A percentile compares a stretch with the other conserved stretches of the same genome.
Evolutionary conservation across 2,329 filamentous ascomycete genomes (phyloP).

Genomic region (Aspergillus amoenus): DNA sequence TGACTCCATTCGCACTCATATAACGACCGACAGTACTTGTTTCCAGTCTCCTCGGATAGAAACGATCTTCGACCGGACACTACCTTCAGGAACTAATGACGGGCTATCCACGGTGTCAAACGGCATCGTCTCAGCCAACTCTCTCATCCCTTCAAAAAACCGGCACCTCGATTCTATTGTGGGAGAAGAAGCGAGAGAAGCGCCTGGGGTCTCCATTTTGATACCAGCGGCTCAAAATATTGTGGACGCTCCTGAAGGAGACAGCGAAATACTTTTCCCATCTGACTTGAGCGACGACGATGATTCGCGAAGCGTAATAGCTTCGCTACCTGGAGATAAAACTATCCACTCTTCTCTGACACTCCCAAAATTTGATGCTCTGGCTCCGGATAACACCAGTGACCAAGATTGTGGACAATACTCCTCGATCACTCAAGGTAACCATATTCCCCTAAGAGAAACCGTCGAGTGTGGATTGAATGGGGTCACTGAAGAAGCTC

Average conservation of each 20-base stretch:
- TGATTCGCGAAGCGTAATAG: slow-evolving; percentile 30
- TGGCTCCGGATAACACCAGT: slow-evolving; percentile 10
- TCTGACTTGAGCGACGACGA: slow-evolving; percentile 26
- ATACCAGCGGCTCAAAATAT: slow-evolving; percentile 12
- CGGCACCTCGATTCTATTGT: slow-evolving; percentile 17
- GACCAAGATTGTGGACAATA: slow-evolving; percentile 2
- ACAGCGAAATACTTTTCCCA: slow-evolving; percentile 22
- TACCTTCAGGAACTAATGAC: slow-evolving; percentile 36
- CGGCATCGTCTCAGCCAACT: slow-evolving; percentile 49
- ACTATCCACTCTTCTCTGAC: slow-evolving; percentile 10
- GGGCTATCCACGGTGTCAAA: slow-evolving; percentile 46
- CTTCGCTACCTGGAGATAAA: slow-evolving; percentile 26
- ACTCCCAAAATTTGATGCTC: slow-evolving; percentile 4
- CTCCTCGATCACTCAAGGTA: slow-evolving; percentile 1
- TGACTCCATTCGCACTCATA: slow-evolving; percentile 62
- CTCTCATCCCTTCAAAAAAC: slow-evolving; percentile 36
- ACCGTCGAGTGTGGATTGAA: slow-evolving; percentile 15
- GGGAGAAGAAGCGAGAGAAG: slow-evolving; percentile 26
- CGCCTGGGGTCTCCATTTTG: slow-evolving; percentile 12
- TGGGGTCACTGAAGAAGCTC: slow-evolving; percentile 22
- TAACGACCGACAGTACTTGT: slow-evolving; percentile 54
- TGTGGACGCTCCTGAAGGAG: slow-evolving; percentile 15
- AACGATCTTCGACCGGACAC: slow-evolving; percentile 62
- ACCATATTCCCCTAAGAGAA: slow-evolving; percentile 4
- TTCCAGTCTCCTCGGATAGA: slow-evolving; percentile 60